phyloP scores from a whole-genome alignment of 2,329 filamentous ascomycete species.

The Tympanopsis confertula region DNA sequence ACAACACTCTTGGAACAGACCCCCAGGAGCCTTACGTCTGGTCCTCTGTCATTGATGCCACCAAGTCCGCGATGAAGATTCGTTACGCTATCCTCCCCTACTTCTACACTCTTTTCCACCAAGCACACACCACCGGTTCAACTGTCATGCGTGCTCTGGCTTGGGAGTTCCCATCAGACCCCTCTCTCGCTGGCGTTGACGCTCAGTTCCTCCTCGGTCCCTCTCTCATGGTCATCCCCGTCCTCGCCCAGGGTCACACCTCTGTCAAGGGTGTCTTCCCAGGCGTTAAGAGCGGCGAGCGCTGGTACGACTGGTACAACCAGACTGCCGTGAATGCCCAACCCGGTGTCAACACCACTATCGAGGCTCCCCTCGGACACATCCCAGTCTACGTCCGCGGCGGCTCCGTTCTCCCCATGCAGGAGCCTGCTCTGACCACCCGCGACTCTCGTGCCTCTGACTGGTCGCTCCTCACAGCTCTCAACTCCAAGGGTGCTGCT shows the following conservation, averaged over 20 bases:
- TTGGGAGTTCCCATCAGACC: conserved; percentile 67
- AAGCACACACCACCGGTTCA: conserved; percentile 50
- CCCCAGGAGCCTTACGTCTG: conserved; percentile 64
- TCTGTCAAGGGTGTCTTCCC: conserved; percentile 61
- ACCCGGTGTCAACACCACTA: conserved; percentile 44
- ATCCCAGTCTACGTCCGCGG: conserved; percentile 65
- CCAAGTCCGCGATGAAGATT: conserved; percentile 56
- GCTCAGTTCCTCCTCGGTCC: conserved; percentile 62
- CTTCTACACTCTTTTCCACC: conserved; percentile 63
- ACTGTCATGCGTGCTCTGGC: conserved; percentile 63
- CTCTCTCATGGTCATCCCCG: conserved; percentile 55
- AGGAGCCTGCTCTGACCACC: conserved; percentile 59
- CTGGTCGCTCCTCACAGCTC: conserved; percentile 56
- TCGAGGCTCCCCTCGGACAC: conserved; percentile 49
- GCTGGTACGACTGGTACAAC: conserved; percentile 78
- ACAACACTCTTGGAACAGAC: conserved; percentile 50
- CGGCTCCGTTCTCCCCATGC: conserved; percentile 54
- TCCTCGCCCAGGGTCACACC: conserved; percentile 48
- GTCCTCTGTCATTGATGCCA: conserved; percentile 52
- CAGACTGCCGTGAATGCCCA: conserved; percentile 37
- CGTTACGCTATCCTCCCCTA: conserved; percentile 64
- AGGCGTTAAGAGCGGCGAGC: conserved; percentile 41
- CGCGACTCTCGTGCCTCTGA: conserved; percentile 46
- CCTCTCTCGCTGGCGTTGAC: conserved; percentile 52
- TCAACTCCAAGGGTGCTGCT: conserved; percentile 41